phyloP scores from a whole-genome alignment of 164 flowering plant species.

The Chloranthus sessilifolius region DNA sequence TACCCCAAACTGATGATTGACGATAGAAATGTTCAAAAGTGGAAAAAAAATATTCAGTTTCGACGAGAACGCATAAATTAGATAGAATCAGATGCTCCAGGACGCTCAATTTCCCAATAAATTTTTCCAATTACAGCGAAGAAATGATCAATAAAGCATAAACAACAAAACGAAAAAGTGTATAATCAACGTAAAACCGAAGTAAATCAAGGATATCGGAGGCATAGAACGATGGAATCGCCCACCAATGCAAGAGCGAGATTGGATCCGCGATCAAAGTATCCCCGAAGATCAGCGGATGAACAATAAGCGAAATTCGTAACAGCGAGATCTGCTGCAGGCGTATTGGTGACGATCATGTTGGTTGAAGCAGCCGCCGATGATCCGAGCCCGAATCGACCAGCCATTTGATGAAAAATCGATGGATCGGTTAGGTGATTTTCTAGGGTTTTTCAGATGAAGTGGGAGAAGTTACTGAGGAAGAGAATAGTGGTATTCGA shows the following conservation, averaged over 20 bases:
- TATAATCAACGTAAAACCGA: background rate
- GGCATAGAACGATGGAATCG: constrained; percentile 58
- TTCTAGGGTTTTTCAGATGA: too few species aligned
- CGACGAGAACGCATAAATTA: background rate
- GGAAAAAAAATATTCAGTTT: background rate
- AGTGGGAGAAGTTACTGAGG: too few species aligned
- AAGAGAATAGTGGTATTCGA: too few species aligned
- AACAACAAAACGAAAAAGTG: background rate
- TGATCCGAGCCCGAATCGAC: constrained; percentile 23
- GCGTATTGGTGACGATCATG: constrained; percentile 63
- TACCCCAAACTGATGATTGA: background rate
- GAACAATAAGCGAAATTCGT: constrained; percentile 60
- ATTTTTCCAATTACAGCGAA: background rate
- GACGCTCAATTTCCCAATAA: background rate
- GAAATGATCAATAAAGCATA: background rate
- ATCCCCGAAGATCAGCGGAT: constrained; percentile 45
- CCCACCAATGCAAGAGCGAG: constrained; percentile 46
- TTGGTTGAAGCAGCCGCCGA: constrained; percentile 11
- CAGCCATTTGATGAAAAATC: too few species aligned
- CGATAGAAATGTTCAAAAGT: background rate
- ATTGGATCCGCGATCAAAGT: constrained; percentile 47
- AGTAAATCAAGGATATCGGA: constrained; percentile 66
- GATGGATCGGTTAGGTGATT: too few species aligned
- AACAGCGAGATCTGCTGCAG: constrained; percentile 59
- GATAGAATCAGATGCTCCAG: background rate